Evolutionary conservation across 1,284 basidiomycete species (phyloP), one percentile per base, ranked within the genome.

Genomic region (Anthracocystis walkeri): DNA sequence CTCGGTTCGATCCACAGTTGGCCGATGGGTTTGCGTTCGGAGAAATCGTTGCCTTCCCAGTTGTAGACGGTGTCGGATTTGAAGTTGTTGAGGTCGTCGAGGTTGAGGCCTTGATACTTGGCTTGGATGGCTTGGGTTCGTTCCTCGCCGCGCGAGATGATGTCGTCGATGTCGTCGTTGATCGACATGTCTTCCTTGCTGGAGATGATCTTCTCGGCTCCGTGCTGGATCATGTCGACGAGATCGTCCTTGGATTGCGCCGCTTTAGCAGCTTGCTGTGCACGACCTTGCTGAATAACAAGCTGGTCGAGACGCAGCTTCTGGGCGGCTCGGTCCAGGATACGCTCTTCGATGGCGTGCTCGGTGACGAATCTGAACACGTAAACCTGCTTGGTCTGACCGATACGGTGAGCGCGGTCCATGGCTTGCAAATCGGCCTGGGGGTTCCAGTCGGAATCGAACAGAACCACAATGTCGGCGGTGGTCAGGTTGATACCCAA

Each of bases 391-490:
- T 98, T 98, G 54, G 93, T 98, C 87, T 98, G 97, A 2, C 96
- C 96, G 73, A 99, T 98, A 78, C 96, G 93, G 87, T 99, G 96
- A 0, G 96, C 96, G 75, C 96, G 93, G 85, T 99, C 96, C 97
- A 99, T 98, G 7, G 97, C 97, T 86, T 99, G 97, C 61, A 99
- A 86, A 88, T 99, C 97, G 4, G 96, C 96, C 87, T 99, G 96
- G 1, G 97, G 96, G 86, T 99, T 99, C 96, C 96, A 99, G 86
- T 99, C 97, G 74, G 92, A 93, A 84, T 99, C 97, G 78, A 98
- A 99, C n/a, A 99, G 87, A 0, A 99, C 91, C 50, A 99, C 96
- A 59, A 97, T 89, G 86, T 99, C 97, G 12, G 96, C 97, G 0
- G 92, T 91, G 4, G 95, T 97, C 78, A 99, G 86, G 86, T 99